Evolutionary conservation across 2,329 filamentous ascomycete species (phyloP).

Genomic region (Fusarium kyushuense): DNA sequence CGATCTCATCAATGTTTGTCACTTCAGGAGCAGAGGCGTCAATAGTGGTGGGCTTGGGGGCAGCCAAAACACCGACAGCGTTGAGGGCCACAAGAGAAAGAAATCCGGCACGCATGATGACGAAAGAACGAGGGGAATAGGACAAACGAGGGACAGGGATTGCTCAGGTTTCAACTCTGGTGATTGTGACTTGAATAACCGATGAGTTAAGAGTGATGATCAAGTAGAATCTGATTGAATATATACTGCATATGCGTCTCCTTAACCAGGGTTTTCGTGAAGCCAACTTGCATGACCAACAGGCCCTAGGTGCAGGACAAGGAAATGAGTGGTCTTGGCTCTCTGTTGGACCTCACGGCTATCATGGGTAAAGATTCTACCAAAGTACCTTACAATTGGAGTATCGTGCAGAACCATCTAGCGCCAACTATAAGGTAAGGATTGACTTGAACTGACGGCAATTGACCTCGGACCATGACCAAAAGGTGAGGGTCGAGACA

Average conservation of each 20-base stretch:
- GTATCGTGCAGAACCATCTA: neutral
- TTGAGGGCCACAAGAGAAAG: conserved; percentile 42
- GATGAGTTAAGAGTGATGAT: conserved; percentile 14
- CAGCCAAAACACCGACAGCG: conserved; percentile 40
- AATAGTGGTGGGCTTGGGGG: conserved; percentile 31
- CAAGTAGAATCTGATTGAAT: conserved; percentile 21
- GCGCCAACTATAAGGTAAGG: neutral
- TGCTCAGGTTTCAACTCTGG: conserved; percentile 11
- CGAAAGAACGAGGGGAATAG: neutral
- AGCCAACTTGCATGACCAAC: neutral
- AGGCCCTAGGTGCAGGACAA: neutral
- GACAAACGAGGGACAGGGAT: conserved; percentile 20
- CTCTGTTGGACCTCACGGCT: neutral
- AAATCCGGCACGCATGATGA: conserved; percentile 38
- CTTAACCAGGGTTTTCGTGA: neutral
- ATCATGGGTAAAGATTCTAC: neutral
- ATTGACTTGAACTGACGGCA: neutral
- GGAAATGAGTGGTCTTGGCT: neutral
- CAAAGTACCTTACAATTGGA: neutral
- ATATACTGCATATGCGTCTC: conserved; percentile 24
- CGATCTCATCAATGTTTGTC: conserved; percentile 38
- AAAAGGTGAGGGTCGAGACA: neutral
- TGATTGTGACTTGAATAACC: conserved; percentile 8
- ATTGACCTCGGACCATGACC: neutral
- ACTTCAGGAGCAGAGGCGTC: conserved; percentile 33